phyloP scores from a whole-genome alignment of 805 yeast genomes.

The Teunomyces pallodes region DNA sequence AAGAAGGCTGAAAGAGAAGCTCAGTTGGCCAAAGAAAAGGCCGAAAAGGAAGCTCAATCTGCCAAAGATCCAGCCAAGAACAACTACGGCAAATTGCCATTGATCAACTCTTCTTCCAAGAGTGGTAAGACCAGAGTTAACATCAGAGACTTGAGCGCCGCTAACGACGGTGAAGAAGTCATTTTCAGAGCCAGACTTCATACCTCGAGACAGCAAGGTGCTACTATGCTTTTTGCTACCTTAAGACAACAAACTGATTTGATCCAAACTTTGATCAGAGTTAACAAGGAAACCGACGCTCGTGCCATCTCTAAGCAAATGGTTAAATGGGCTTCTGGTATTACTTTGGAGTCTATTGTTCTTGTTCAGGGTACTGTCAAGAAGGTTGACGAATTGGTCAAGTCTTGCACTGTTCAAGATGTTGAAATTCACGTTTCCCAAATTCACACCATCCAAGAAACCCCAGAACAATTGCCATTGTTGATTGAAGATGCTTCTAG shows the following conservation, averaged over 20 bases:
- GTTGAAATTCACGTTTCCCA: conserved; percentile 78
- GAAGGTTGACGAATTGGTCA: conserved; percentile 83
- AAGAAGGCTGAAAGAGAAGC: conserved; percentile 94
- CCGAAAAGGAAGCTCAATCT: conserved; percentile 64
- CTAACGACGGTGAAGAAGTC: conserved; percentile 71
- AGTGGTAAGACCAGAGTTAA: conserved; percentile 64
- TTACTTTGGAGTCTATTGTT: conserved; percentile 88
- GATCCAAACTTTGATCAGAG: conserved; percentile 82
- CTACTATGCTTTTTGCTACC: conserved; percentile 85
- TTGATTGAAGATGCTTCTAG: conserved; percentile 95
- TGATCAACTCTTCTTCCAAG: conserved; percentile 73
- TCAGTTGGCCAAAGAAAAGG: conserved; percentile 81
- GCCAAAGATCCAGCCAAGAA: conserved; percentile 85
- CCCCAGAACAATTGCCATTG: conserved; percentile 91
- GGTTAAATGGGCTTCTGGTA: conserved; percentile 92
- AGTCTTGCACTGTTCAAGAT: conserved; percentile 88
- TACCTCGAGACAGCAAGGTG: conserved; percentile 92
- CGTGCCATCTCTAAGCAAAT: conserved; percentile 76
- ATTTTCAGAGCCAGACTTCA: conserved; percentile 93
- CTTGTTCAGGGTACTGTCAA: conserved; percentile 81
- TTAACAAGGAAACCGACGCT: conserved; percentile 55
- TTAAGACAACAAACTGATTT: conserved; percentile 85
- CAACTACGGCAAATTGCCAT: conserved; percentile 85
- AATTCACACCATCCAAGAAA: conserved; percentile 74
- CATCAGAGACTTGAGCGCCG: conserved; percentile 54